These are phyloP conservation scores for Trichocladium antarcticum DNA, from an alignment of 495 filamentous ascomycete species.

Conservation along the genomic window DNA sequence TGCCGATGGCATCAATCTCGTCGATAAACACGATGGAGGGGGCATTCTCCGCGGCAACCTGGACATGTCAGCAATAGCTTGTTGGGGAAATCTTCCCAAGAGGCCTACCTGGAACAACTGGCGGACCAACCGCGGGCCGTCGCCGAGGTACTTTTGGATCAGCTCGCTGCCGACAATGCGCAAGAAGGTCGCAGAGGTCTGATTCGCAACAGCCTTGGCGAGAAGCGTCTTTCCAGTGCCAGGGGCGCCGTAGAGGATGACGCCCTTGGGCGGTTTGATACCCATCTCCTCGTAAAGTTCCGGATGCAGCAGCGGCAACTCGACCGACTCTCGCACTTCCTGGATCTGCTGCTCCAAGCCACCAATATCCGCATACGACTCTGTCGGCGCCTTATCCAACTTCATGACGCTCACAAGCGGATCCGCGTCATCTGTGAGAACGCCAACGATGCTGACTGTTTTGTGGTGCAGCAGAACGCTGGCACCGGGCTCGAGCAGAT, in stretches of 20 bases:
- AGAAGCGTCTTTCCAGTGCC: conserved; percentile 96
- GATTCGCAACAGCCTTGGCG: conserved; percentile 96
- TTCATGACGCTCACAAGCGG: conserved; percentile 98
- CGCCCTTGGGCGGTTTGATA: conserved; percentile 98
- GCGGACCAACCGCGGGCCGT: conserved; percentile 85
- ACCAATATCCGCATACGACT: conserved; percentile 98
- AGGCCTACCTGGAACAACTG: conserved; percentile 77
- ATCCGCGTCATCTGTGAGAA: conserved; percentile 93
- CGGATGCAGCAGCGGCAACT: conserved; percentile 88
- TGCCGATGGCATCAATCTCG: conserved; percentile 98
- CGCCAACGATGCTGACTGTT: conserved; percentile 92
- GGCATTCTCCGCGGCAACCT: conserved; percentile 88
- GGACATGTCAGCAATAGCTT: conserved; percentile 13
- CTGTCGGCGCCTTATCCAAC: conserved; percentile 95
- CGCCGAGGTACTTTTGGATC: conserved; percentile 98
- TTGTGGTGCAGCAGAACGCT: conserved; percentile 97
- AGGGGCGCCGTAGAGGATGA: conserved; percentile 95
- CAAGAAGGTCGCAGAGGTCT: conserved; percentile 95
- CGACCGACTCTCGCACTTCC: conserved; percentile 93
- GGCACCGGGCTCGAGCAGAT: conserved; percentile 90
- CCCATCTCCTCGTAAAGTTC: conserved; percentile 99
- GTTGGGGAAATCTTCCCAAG: neutral
- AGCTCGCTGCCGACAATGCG: conserved; percentile 96
- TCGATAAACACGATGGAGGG: conserved; percentile 99
- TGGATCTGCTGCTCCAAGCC: conserved; percentile 92